Percentiles rank a stretch among this genome's conserved stretches.
phyloP scores from a whole-genome alignment of 805 yeast species.

The Myxozyma neotropica region DNA sequence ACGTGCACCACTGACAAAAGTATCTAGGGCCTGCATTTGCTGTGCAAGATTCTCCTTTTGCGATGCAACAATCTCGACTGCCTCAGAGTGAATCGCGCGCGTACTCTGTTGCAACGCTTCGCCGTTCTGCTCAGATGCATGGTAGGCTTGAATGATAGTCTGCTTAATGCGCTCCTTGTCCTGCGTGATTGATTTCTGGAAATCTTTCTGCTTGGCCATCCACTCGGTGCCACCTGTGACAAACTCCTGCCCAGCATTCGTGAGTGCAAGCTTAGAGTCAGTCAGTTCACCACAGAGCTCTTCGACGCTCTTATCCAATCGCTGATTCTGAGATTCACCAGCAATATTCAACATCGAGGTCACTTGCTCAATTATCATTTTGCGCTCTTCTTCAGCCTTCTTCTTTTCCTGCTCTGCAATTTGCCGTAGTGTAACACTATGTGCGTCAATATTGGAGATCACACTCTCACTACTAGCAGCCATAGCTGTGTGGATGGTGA shows the following conservation, averaged over 20 bases:
- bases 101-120: constrained; percentile 26
- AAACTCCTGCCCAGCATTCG: constrained; percentile 23
- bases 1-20: constrained; percentile 31
- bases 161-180: constrained; percentile 31
- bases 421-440: constrained; percentile 1
- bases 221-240: constrained; percentile 26
- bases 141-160: constrained; percentile 27
- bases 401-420: constrained; percentile 22
- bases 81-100: constrained; percentile 26
- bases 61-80: constrained; percentile 25
- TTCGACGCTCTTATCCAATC: constrained; percentile 12
- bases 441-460: constrained; percentile 10
- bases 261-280: constrained; percentile 9
- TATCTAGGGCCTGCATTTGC: constrained; percentile 32
- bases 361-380: constrained; percentile 22
- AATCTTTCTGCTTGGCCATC: constrained; percentile 24
- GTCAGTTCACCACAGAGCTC: constrained; percentile 3
- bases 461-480: constrained; percentile 18
- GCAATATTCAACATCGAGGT: constrained; percentile 6
- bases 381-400: constrained; percentile 18
- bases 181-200: constrained; percentile 21
- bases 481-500: constrained; percentile 24
- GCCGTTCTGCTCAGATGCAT: constrained; percentile 25
- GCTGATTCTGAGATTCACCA: constrained; percentile 17
- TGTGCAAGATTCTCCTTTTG: constrained; percentile 28